Percentiles rank a stretch among this genome's conserved stretches.
phyloP scores from a whole-genome alignment of 495 filamentous ascomycete species.

The Margaritispora aquatica region DNA sequence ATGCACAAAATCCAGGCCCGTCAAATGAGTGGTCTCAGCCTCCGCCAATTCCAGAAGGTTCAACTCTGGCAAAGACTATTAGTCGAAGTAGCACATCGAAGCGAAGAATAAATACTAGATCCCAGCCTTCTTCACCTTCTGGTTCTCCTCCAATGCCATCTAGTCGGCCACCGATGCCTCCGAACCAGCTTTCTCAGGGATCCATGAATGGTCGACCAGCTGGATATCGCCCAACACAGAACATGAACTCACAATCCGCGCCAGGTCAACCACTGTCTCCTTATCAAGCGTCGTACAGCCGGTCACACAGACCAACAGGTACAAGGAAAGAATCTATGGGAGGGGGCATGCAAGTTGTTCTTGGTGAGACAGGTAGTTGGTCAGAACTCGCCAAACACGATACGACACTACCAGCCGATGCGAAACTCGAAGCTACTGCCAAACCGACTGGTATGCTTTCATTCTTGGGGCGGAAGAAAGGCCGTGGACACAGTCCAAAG shows the following conservation, averaged over 20 bases:
- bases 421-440: constrained; percentile 39
- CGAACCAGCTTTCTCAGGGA: constrained; percentile 23
- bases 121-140: constrained; percentile 12
- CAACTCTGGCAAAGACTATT: constrained; percentile 18
- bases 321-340: constrained; percentile 66
- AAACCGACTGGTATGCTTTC: constrained; percentile 65
- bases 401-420: constrained; percentile 67
- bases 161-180: constrained; percentile 16
- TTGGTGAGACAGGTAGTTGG: constrained; percentile 86
- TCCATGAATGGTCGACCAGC: constrained; percentile 19
- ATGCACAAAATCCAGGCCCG: neutral
- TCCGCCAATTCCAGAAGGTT: constrained; percentile 22
- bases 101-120: constrained; percentile 15
- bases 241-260: constrained; percentile 24
- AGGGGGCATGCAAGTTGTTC: constrained; percentile 84
- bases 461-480: constrained; percentile 83
- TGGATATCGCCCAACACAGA: constrained; percentile 11
- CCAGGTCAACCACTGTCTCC: constrained; percentile 34
- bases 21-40: constrained; percentile 17
- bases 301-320: constrained; percentile 30
- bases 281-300: constrained; percentile 40
- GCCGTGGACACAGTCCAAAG: constrained; percentile 85
- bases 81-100: constrained; percentile 24
- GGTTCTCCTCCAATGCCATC: constrained; percentile 18
- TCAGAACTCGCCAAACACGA: constrained; percentile 79